Conservation (phyloP, 352 stramenopile species). For the Globisporangium spinosum region DNA sequence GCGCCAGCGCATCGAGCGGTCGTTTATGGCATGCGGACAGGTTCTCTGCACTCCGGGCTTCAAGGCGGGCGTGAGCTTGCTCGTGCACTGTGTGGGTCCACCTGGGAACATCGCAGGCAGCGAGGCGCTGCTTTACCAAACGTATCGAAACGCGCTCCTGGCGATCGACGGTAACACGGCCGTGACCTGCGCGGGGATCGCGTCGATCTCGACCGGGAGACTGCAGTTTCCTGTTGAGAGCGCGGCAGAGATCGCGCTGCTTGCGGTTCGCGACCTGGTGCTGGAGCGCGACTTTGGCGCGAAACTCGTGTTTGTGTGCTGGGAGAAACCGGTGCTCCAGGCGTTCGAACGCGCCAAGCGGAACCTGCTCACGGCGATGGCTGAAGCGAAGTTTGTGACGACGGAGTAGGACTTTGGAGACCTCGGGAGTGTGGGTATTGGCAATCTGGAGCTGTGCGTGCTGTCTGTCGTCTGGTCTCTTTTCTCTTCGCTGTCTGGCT, state of each 20-base stretch:
- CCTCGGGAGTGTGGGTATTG: not conserved
- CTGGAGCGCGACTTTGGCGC: conserved; percentile 29
- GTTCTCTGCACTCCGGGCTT: conserved; percentile 49
- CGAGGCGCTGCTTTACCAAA: conserved; percentile 37
- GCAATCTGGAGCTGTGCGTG: not conserved
- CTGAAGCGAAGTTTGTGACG: conserved; percentile 1
- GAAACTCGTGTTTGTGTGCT: conserved; percentile 50
- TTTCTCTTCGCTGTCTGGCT: not conserved
- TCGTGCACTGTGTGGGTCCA: conserved; percentile 61
- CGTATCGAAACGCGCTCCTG: conserved; percentile 46
- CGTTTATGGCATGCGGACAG: conserved; percentile 1
- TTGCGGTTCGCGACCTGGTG: conserved; percentile 41
- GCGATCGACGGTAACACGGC: conserved; percentile 22
- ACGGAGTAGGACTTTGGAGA: not conserved
- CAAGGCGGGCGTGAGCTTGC: conserved; percentile 30
- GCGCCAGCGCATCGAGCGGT: not conserved
- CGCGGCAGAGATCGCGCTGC: conserved; percentile 37
- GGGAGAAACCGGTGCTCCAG: conserved; percentile 33
- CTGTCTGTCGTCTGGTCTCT: not conserved
- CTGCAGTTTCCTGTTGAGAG: conserved; percentile 30
- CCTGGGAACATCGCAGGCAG: not conserved
- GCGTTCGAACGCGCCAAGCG: conserved; percentile 25
- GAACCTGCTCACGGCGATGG: not conserved
- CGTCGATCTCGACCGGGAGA: conserved; percentile 53
- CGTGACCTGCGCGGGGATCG: conserved; percentile 40